These are phyloP conservation scores for Phoma sp. DNA, from an alignment of 2,329 filamentous ascomycete species.

Conservation along the genomic window DNA sequence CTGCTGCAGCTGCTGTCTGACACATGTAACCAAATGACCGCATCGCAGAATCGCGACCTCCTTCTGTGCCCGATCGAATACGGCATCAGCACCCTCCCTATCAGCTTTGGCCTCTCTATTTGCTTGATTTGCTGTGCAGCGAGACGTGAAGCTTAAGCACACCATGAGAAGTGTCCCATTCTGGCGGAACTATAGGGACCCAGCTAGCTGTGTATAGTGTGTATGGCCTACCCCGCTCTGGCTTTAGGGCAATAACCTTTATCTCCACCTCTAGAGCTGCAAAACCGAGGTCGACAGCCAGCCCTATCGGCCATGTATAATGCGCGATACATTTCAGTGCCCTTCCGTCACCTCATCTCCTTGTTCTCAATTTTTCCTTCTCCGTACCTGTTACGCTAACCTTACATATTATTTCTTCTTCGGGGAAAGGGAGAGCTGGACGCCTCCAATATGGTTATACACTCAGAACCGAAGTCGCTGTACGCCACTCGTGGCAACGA, in stretches of 20 bases:
- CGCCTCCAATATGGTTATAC: conserved; percentile 20
- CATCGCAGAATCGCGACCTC: neutral
- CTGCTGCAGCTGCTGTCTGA: neutral
- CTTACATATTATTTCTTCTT: too few species aligned
- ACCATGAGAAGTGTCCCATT: too few species aligned
- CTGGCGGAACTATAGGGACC: too few species aligned
- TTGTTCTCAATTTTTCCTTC: neutral
- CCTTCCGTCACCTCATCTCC: neutral
- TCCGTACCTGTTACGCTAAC: neutral
- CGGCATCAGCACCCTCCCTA: too few species aligned
- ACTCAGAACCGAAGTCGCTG: conserved; percentile 27
- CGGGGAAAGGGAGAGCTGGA: too few species aligned
- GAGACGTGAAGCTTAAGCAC: too few species aligned
- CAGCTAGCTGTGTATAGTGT: neutral
- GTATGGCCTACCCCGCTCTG: conserved; percentile 12
- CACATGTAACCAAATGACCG: neutral
- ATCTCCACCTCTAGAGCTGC: conserved; percentile 9
- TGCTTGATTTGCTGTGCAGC: too few species aligned
- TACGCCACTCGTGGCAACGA: conserved; percentile 28
- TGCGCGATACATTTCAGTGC: neutral
- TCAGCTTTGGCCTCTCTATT: too few species aligned
- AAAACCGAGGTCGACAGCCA: conserved; percentile 13
- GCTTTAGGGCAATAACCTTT: neutral
- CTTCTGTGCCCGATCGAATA: neutral
- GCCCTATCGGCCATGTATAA: conserved; percentile 1